Evolutionary conservation across 2,329 filamentous ascomycete genomes (phyloP).

Genomic region (Fusarium continuum): DNA sequence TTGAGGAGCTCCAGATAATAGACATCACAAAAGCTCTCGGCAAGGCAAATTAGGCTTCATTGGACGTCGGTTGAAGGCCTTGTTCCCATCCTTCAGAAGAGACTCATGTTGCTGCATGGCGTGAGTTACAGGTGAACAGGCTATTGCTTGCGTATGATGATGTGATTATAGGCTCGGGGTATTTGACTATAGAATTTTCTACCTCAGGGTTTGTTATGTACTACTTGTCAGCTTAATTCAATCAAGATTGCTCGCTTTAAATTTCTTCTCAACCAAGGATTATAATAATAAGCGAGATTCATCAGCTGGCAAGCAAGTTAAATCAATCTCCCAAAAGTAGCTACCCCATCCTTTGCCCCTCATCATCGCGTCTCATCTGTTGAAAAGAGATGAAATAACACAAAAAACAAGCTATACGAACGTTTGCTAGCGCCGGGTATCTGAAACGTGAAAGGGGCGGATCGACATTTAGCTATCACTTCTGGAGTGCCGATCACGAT

Average conservation of each 20-base stretch:
- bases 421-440: conserved; percentile 26
- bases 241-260: too few relatives aligned
- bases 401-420: conserved; percentile 8
- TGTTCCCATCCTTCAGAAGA: too few relatives aligned
- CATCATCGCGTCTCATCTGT: conserved; percentile 3
- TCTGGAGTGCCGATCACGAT: neutral
- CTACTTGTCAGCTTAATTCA: neutral
- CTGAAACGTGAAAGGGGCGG: conserved; percentile 24
- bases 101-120: too few relatives aligned
- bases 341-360: neutral
- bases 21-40: neutral
- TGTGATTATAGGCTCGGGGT: too few relatives aligned
- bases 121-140: too few relatives aligned
- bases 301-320: too few relatives aligned
- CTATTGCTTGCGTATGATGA: too few relatives aligned
- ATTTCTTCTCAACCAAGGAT: neutral
- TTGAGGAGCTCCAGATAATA: conserved; percentile 1
- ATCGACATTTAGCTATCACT: conserved; percentile 8
- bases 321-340: neutral
- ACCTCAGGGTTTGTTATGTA: neutral
- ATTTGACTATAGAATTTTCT: neutral
- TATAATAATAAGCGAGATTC: conserved; percentile 6
- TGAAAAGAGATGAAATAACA: neutral
- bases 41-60: neutral
- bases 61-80: neutral